A percentile compares a stretch with the other conserved stretches of the same genome.
phyloP scores from a whole-genome alignment of 257 asterid species.

The Coffea eugenioides region DNA sequence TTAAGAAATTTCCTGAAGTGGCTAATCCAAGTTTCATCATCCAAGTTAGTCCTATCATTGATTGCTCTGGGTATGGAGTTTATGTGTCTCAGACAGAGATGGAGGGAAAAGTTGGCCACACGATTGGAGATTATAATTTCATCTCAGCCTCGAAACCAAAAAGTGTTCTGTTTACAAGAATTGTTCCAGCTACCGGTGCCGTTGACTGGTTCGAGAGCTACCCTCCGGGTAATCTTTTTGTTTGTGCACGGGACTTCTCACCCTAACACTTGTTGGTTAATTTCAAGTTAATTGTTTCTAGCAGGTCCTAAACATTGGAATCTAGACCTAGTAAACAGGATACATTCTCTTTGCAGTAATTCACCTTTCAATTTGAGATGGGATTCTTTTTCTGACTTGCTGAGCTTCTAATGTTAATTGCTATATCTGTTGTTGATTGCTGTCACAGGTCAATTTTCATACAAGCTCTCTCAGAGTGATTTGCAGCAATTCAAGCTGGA shows the following conservation, averaged over 20 bases:
- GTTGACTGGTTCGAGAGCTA: constrained; percentile 55
- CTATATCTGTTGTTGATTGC: constrained; percentile 12
- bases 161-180: constrained; percentile 45
- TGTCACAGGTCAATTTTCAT: constrained; percentile 52
- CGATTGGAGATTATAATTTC: constrained; percentile 51
- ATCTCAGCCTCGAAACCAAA: constrained; percentile 75
- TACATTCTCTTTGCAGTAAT: background rate
- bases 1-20: constrained; percentile 51
- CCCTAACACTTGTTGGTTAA: background rate
- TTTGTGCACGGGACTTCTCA: constrained; percentile 12
- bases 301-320: background rate
- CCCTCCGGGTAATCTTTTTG: constrained; percentile 64
- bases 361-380: background rate
- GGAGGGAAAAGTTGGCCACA: constrained; percentile 55
- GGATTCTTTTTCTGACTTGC: background rate
- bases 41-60: constrained; percentile 72
- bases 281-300: background rate
- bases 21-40: constrained; percentile 47
- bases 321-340: background rate
- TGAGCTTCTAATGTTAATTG: background rate
- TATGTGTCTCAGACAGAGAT: constrained; percentile 67
- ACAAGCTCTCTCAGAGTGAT: constrained; percentile 56
- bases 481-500: constrained; percentile 64
- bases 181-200: constrained; percentile 65
- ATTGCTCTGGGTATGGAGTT: constrained; percentile 80